Evolutionary conservation across 139 green algal genomes (phyloP).

Genomic region (Pycnococcus provasolii): DNA sequence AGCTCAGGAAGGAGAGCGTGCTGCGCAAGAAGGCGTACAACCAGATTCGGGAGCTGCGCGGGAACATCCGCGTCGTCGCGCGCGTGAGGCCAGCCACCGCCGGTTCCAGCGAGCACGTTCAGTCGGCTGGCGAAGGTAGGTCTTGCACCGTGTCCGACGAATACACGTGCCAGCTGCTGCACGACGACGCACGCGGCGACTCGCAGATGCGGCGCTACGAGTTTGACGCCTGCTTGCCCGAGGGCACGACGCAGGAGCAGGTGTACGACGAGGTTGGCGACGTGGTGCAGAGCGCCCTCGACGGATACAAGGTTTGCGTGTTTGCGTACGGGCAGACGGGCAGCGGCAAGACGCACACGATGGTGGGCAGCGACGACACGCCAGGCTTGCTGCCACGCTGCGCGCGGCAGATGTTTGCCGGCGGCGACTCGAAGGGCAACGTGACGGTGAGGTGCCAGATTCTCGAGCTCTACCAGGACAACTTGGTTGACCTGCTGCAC

Average conservation of each 20-base stretch:
- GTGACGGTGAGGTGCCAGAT: conserved; percentile 11
- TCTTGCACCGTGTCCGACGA: conserved; percentile 5
- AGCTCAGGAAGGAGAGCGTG: conserved; percentile 24
- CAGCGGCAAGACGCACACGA: conserved; percentile 38
- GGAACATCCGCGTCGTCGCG: conserved; percentile 31
- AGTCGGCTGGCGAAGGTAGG: neutral
- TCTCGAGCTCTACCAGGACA: conserved; percentile 22
- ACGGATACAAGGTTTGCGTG: conserved; percentile 34
- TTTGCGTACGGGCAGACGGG: conserved; percentile 33
- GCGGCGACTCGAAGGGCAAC: neutral
- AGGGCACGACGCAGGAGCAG: conserved; percentile 12
- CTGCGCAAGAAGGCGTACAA: conserved; percentile 33
- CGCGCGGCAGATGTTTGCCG: conserved; percentile 6
- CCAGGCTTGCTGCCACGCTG: conserved; percentile 2
- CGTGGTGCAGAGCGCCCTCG: conserved; percentile 26
- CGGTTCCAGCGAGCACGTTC: neutral
- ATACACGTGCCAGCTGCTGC: neutral
- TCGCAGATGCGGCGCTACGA: conserved; percentile 3
- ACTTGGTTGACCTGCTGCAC: conserved; percentile 14
- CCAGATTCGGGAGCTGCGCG: conserved; percentile 34
- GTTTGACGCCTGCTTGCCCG: conserved; percentile 22
- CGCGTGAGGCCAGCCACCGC: conserved; percentile 20
- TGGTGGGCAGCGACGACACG: conserved; percentile 9
- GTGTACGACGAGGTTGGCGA: conserved; percentile 23
- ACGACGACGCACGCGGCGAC: neutral